A percentile compares a stretch with the other conserved stretches of the same genome.
phyloP scores from a whole-genome alignment of 495 filamentous ascomycete genomes.

The Lasiosphaeris hirsuta region DNA sequence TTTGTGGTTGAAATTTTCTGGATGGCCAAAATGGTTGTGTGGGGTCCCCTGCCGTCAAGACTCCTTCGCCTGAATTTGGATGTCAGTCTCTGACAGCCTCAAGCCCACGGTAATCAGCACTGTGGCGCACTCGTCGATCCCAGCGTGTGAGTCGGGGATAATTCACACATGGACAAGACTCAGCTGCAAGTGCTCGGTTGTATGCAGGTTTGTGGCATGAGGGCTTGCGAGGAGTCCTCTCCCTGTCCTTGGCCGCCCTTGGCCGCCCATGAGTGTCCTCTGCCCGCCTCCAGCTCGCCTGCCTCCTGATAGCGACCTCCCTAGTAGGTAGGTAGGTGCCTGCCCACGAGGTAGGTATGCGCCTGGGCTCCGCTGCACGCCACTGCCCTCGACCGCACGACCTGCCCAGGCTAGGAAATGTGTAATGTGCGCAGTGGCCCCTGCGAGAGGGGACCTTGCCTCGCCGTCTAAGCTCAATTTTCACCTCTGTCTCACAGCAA shows the following conservation, averaged over 20 bases:
- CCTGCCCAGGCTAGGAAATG: background rate
- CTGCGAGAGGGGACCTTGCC: background rate
- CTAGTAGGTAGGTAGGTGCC: too few species aligned
- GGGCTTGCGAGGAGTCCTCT: conserved; percentile 2
- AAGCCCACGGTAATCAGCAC: conserved; percentile 13
- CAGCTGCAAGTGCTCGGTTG: conserved; percentile 27
- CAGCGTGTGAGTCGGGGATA: conserved; percentile 7
- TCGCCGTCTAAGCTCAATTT: conserved; percentile 6
- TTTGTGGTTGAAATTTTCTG: conserved; percentile 34
- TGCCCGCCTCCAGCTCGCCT: background rate
- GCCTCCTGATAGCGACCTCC: background rate
- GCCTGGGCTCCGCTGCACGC: background rate
- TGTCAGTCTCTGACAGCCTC: conserved; percentile 20
- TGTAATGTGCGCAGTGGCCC: conserved; percentile 1
- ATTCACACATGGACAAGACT: conserved; percentile 9
- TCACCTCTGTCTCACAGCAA: conserved; percentile 16
- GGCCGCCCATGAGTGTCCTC: background rate
- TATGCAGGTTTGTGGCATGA: conserved; percentile 29
- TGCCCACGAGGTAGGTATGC: background rate
- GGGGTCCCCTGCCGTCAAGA: conserved; percentile 27
- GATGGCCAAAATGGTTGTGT: conserved; percentile 22
- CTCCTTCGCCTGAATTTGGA: conserved; percentile 22
- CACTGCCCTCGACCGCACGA: background rate
- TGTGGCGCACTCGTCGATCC: conserved; percentile 16
- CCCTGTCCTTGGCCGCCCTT: background rate